Base-by-base conservation (phyloP, 805 yeast genomes). In the Hanseniaspora clermontiae region DNA sequence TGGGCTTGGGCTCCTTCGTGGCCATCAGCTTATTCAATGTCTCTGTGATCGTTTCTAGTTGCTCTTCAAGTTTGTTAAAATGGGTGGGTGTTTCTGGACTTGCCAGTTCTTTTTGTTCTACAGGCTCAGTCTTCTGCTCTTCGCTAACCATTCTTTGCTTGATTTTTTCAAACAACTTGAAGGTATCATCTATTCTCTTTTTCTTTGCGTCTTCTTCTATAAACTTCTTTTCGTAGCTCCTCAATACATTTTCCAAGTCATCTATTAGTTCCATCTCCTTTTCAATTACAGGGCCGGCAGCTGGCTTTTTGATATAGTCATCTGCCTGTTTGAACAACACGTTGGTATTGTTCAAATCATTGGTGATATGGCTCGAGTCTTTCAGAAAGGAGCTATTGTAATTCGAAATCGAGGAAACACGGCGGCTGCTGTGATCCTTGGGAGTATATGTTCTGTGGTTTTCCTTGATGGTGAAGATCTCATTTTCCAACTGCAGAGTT, bases 141-240 rank as follows among this genome's bases (percentile, higher is more conserved):
- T 43, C 42, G 29, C 42, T 43, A 6, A 45, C 37, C 29, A 51
- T 36, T 14, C 55, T 37, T n/a, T 27, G 12, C 24, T 51, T 51
- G 14, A 51, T 48, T 14, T 37, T 29, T 11, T 43, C 55, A 51
- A 51, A 51, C 14, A 51, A 27, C 8, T 37, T 36, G 20, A 51
- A 43, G 0, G 47, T 34, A 11, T 51, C 50, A 11, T 51, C 38
- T 17, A 51, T 29, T 45, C 34, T 43, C 27, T 51, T 51, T 24
- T 51, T 51, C 34, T 45, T 43, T n/a, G 49, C 49, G 38, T 51
- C 55, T 31, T 51, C 55, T 15, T 43, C 50, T 29, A 43, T 40
- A 36, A 51, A 51, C 31, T 45, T 24, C 14, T 10, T 31, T 29
- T 51, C 32, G 24, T 43, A 51, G 15, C 19, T 51, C 19, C 38